These are phyloP conservation scores for Podospora bellae-mahoneyi DNA, from an alignment of 495 filamentous ascomycete species.

Conservation along the genomic window DNA sequence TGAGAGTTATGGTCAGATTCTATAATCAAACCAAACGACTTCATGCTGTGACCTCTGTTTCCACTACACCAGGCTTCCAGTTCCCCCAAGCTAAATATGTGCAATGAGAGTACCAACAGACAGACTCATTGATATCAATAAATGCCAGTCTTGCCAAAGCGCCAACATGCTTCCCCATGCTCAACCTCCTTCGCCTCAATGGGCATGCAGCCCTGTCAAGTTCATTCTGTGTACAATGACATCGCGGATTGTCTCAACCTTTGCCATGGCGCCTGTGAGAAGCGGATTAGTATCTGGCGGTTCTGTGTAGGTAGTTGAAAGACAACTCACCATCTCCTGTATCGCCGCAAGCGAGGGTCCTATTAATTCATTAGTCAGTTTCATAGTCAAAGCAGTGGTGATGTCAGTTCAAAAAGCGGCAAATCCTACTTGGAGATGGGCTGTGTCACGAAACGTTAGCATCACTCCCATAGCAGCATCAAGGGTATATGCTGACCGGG, in stretches of 20 bases:
- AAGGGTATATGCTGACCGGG: slow-evolving; percentile 31
- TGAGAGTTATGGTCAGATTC: too few relatives aligned
- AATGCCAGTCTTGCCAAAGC: neutral
- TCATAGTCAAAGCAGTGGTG: neutral
- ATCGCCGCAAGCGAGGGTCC: slow-evolving; percentile 35
- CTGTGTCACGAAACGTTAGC: neutral
- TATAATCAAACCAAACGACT: too few relatives aligned
- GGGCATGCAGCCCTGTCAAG: slow-evolving; percentile 15
- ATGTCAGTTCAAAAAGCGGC: neutral
- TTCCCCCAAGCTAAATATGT: neutral
- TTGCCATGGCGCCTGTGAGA: slow-evolving; percentile 65
- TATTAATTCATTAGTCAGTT: slow-evolving; percentile 4
- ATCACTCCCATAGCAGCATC: neutral
- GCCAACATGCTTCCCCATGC: neutral
- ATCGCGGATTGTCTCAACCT: slow-evolving; percentile 75
- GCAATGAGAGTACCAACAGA: neutral
- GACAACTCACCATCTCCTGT: slow-evolving; percentile 25
- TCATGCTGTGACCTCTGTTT: neutral
- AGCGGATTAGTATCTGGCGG: neutral
- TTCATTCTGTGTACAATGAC: slow-evolving; percentile 51
- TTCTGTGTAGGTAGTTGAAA: neutral
- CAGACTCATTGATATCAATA: too few relatives aligned
- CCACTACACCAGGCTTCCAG: neutral
- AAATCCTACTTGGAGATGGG: slow-evolving; percentile 17
- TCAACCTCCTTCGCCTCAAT: neutral